Base-by-base conservation (phyloP, 1,139 yeast species). In the Blastobotrys arbuscula region DNA sequence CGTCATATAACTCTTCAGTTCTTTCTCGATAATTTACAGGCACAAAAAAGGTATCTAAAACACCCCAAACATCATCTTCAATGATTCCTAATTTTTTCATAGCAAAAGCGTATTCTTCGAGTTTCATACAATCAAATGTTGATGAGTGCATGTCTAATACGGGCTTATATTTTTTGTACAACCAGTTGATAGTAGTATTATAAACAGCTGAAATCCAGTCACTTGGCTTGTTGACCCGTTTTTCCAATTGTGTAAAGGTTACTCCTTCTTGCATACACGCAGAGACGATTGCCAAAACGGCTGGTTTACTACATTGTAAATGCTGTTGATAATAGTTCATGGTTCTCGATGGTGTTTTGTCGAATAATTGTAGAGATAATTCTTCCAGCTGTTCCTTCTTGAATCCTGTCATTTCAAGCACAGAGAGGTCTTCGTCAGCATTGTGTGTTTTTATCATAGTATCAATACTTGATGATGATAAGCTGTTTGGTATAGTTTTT, bases 221-320 rank as follows among this genome's bases (percentile, higher is more conserved):
- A 4, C 12, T 15, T 18, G 39, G 39, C 13, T 36, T 36, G 13
- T 36, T 18, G 23, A 36, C 21, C 8, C 7, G n/a, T 21, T n/a
- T 12, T 15, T 36, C 39, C 12, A 36, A 18, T 21, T 21, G 39
- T 15, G 7, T 15, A 19, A 19, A 18, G 12, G 18, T 36, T 13
- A 36, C 21, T 5, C 21, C 39, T 18, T 21, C 6, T 36, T 36
- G 39, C 39, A 36, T 36, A 36, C 39, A 36, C 9, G 39, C 39
- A 13, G 39, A 19, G 12, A 36, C 13, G 21, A 36, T 36, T 4
- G 39, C 39, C 12, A 36, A 18, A n/a, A 36, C 39, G 7, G 39
- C 39, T 8, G 39, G 21, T 19, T 36, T 36, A 21, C n/a, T 18
- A 12, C 39, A 36, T n/a, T 19, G 23, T 18, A 36, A 18, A 8